phyloP scores from a whole-genome alignment of 768 basidiomycete species.

The Trametes sanguinea region DNA sequence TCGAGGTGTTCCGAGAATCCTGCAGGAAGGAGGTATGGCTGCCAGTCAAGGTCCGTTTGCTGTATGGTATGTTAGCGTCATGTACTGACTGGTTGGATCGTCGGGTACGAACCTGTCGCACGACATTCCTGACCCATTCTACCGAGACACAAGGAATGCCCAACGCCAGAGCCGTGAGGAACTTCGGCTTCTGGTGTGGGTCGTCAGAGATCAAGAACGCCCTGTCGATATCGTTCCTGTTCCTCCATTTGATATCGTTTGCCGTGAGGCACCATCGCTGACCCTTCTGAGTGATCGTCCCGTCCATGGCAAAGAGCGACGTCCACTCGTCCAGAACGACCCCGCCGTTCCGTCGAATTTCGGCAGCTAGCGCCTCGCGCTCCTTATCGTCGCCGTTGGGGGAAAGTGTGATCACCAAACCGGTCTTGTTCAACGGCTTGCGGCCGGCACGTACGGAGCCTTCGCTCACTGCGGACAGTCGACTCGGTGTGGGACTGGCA shows the following conservation, averaged over 20 bases:
- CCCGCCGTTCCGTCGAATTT: conserved; percentile 56
- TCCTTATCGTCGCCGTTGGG: conserved; percentile 40
- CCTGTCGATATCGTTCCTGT: conserved; percentile 46
- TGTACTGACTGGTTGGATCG: not conserved
- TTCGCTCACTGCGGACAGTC: conserved; percentile 42
- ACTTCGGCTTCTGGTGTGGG: conserved; percentile 73
- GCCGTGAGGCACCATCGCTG: conserved; percentile 57
- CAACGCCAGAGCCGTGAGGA: conserved; percentile 76
- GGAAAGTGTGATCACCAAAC: conserved; percentile 59
- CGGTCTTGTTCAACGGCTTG: conserved; percentile 45
- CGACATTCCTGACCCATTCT: conserved; percentile 52
- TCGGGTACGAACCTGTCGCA: conserved; percentile 31
- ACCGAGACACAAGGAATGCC: conserved; percentile 80
- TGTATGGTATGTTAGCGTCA: conserved; percentile 2
- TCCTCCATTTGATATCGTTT: conserved; percentile 49
- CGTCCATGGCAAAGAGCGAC: conserved; percentile 56
- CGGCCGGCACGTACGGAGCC: conserved; percentile 35
- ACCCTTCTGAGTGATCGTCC: conserved; percentile 42
- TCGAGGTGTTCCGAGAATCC: conserved; percentile 46
- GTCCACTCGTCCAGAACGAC: conserved; percentile 64
- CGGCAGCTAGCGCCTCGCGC: conserved; percentile 44
- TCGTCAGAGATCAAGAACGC: conserved; percentile 72
- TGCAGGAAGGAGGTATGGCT: conserved; percentile 55
- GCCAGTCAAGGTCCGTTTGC: conserved; percentile 54
- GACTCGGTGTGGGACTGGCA: conserved; percentile 52